Percentiles rank a stretch among this genome's conserved stretches.
These are phyloP conservation scores for Hura crepitans DNA, from an alignment of 441 rosid genomes.

Conservation along the genomic window DNA sequence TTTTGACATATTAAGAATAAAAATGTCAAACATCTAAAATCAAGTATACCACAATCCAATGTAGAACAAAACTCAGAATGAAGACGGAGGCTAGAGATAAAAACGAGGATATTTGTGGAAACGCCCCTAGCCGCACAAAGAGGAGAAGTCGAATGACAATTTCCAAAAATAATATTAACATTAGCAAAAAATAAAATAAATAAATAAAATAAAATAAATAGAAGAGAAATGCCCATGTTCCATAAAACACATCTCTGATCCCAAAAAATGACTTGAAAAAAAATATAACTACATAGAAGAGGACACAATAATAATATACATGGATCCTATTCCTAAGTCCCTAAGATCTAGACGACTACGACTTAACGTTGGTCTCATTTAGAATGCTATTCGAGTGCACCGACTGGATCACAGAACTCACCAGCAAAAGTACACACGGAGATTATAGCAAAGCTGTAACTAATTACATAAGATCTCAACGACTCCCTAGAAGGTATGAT, in stretches of 20 bases:
- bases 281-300: conserved; percentile 16
- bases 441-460: conserved; percentile 19
- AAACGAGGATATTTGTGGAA: background rate
- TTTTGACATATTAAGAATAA: too few species aligned
- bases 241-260: background rate
- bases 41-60: background rate
- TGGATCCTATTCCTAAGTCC: conserved; percentile 37
- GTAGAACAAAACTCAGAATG: too few species aligned
- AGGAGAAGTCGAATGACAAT: background rate
- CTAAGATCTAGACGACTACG: conserved; percentile 30
- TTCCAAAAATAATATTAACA: conserved; percentile 20
- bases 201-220: too few species aligned
- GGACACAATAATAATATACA: conserved; percentile 37
- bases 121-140: background rate
- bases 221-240: background rate
- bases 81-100: background rate
- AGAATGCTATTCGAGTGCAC: conserved; percentile 22
- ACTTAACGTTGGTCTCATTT: conserved; percentile 18
- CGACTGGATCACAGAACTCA: conserved; percentile 35
- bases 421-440: conserved; percentile 31
- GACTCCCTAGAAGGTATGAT: conserved; percentile 18
- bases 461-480: conserved; percentile 32
- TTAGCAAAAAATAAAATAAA: background rate
- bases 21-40: too few species aligned
- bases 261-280: conserved; percentile 17